Percentiles rank a stretch among this genome's conserved stretches.
Conservation (phyloP, 306 rosid species). For the Casuarina equisetifolia region DNA sequence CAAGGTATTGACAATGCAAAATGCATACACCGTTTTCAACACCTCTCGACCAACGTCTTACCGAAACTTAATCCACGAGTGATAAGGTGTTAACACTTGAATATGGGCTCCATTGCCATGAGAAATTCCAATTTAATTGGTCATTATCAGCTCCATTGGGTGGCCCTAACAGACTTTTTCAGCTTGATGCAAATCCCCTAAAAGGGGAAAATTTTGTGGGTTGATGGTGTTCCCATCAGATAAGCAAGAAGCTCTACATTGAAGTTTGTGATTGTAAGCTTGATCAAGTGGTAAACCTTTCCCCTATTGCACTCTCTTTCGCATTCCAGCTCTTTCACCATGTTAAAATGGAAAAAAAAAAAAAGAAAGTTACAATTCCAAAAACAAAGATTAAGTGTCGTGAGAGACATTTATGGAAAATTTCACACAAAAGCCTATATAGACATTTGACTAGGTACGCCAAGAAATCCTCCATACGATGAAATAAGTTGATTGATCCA, state of each 20-base stretch:
- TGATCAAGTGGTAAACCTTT: conserved; percentile 89
- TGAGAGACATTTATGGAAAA: not conserved
- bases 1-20: too few species aligned
- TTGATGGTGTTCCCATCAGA: too few species aligned
- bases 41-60: too few species aligned
- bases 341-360: conserved; percentile 5
- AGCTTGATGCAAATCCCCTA: not conserved
- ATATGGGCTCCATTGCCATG: too few species aligned
- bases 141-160: not conserved
- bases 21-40: too few species aligned
- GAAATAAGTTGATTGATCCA: not conserved
- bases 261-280: conserved; percentile 85
- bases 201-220: too few species aligned
- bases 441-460: conserved; percentile 3
- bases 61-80: too few species aligned
- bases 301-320: conserved; percentile 99
- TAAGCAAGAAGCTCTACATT: conserved; percentile 36
- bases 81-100: not conserved
- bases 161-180: not conserved
- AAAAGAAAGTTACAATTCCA: not conserved
- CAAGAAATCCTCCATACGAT: conserved; percentile 12
- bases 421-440: conserved; percentile 2
- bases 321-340: conserved; percentile 71
- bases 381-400: conserved; percentile 21
- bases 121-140: not conserved